Conservation (phyloP, 257 asterid species). For the Penstemon davidsonii region DNA sequence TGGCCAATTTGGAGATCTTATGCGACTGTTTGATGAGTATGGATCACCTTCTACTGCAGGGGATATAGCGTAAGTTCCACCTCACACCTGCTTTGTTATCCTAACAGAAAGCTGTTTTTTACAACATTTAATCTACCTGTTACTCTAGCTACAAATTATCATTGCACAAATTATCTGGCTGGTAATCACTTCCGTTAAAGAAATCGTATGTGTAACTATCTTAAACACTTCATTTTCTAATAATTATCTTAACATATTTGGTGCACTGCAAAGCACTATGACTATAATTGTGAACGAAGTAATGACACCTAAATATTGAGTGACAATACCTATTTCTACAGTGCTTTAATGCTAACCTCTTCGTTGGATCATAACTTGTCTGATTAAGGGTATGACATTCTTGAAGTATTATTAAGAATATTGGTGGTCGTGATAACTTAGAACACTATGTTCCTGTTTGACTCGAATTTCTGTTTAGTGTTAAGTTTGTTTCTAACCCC, state of each 20-base stretch:
- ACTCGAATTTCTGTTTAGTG: not conserved
- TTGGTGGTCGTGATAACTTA: not conserved
- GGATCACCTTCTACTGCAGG: slow-evolving; percentile 98
- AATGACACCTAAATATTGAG: not conserved
- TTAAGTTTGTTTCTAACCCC: slow-evolving; percentile 7
- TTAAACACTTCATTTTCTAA: slow-evolving; percentile 6
- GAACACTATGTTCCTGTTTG: not conserved
- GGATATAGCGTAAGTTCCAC: slow-evolving; percentile 74
- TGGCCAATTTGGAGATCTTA: slow-evolving; percentile 98
- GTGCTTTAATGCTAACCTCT: not conserved
- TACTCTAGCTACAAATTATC: not conserved
- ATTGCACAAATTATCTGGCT: not conserved
- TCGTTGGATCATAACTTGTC: not conserved
- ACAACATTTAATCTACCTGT: not conserved
- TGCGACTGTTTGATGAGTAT: slow-evolving; percentile 97
- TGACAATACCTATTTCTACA: not conserved
- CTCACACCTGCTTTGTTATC: slow-evolving; percentile 11
- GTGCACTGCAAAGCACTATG: slow-evolving; percentile 1
- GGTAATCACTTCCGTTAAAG: not conserved
- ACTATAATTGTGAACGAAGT: not conserved
- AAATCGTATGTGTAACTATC: slow-evolving; percentile 1
- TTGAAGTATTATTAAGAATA: not conserved
- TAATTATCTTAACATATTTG: not conserved
- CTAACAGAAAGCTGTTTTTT: not conserved
- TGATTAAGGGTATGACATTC: not conserved